Evolutionary conservation across 2,329 filamentous ascomycete genomes (phyloP).

Genomic region (Simplicillium aogashimaense): DNA sequence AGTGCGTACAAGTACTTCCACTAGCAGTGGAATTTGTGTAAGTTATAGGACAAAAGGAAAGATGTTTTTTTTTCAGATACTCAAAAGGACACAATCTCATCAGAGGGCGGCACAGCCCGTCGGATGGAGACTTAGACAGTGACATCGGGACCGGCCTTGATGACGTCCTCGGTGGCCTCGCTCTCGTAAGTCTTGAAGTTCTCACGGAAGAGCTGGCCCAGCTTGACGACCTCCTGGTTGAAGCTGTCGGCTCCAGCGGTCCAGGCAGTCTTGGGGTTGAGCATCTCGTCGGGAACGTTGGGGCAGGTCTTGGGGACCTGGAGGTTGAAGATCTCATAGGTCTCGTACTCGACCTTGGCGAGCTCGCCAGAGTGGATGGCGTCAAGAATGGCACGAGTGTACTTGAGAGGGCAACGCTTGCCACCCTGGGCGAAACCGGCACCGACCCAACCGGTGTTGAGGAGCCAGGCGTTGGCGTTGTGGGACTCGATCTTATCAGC

Average conservation of each 20-base stretch:
- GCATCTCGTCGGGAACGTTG: conserved; percentile 78
- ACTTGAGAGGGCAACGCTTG: conserved; percentile 96
- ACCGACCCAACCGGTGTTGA: conserved; percentile 97
- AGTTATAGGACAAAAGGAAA: background rate
- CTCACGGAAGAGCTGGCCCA: conserved; percentile 81
- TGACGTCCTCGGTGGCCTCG: conserved; percentile 71
- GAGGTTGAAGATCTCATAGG: conserved; percentile 93
- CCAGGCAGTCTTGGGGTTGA: conserved; percentile 94
- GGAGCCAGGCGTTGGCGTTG: conserved; percentile 93
- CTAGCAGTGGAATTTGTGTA: background rate
- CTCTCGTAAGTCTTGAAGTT: conserved; percentile 96
- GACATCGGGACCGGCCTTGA: conserved; percentile 49
- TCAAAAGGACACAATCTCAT: background rate
- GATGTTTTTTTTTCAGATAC: background rate
- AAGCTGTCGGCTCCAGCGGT: conserved; percentile 74
- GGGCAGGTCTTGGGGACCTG: conserved; percentile 88
- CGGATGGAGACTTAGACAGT: background rate
- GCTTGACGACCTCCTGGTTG: conserved; percentile 79
- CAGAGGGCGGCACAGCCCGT: background rate
- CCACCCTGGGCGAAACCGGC: conserved; percentile 83
- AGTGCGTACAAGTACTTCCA: background rate
- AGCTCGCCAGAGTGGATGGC: conserved; percentile 96
- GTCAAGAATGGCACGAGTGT: conserved; percentile 96
- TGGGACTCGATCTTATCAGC: conserved; percentile 95
- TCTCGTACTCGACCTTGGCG: conserved; percentile 86